Evolutionary conservation across 306 rosid species (phyloP).

Genomic region (Herpetospermum pedunculosum): DNA sequence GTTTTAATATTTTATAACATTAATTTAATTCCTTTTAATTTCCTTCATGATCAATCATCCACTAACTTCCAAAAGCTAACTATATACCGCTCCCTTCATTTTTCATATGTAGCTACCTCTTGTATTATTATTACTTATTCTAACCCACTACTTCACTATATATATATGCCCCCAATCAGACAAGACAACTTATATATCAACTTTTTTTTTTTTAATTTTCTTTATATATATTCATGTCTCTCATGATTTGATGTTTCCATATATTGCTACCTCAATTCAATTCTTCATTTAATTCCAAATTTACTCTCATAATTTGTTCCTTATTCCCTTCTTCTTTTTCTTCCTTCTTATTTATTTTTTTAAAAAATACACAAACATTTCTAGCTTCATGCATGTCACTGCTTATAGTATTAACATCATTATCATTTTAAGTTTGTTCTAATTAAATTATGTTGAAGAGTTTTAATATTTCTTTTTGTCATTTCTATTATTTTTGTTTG

Average conservation of each 20-base stretch:
- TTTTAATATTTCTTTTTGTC: neutral
- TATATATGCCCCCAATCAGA: slow-evolving; percentile 7
- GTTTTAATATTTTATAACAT: no score
- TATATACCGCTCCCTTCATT: neutral
- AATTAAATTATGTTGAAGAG: neutral
- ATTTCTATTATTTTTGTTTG: neutral
- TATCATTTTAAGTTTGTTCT: neutral
- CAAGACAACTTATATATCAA: slow-evolving; percentile 9
- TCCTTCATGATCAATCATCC: neutral
- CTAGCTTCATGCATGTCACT: no score
- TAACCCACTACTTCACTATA: neutral
- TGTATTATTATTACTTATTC: slow-evolving; percentile 1
- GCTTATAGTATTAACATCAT: neutral
- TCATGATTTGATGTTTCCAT: slow-evolving; percentile 11
- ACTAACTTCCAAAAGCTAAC: slow-evolving; percentile 7
- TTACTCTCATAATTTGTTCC: neutral
- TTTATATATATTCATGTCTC: neutral
- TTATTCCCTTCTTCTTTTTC: neutral
- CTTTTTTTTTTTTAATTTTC: neutral
- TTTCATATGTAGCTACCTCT: neutral
- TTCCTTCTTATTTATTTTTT: neutral
- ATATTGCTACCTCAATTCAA: neutral
- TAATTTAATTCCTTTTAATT: no score
- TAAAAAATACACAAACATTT: no score
- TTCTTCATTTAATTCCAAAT: neutral